Evolutionary conservation across 176 grass and related monocot species (phyloP).

Genomic region (Lolium perenne): DNA sequence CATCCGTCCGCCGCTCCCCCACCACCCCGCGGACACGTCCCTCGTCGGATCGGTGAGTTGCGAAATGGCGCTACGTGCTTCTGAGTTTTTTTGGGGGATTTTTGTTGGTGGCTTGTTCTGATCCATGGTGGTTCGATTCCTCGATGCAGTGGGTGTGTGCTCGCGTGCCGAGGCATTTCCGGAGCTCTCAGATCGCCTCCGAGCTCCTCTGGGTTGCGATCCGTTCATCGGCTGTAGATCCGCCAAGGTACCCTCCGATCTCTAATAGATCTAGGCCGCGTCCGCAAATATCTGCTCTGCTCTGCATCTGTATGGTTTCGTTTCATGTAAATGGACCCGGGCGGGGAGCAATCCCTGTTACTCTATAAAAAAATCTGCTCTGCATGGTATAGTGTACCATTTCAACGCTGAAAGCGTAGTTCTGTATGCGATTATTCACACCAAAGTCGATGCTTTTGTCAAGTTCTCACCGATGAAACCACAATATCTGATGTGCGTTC

Average conservation of each 20-base stretch:
- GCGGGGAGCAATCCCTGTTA: too few species aligned
- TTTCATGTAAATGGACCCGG: too few species aligned
- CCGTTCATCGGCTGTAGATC: slow-evolving; percentile 40
- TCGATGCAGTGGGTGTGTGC: slow-evolving; percentile 39
- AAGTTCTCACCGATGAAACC: too few species aligned
- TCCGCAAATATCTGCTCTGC: too few species aligned
- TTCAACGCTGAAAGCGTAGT: not conserved
- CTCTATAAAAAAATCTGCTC: not conserved
- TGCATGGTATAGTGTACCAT: not conserved
- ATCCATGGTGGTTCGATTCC: slow-evolving; percentile 14
- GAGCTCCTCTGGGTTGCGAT: slow-evolving; percentile 13
- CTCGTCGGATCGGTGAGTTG: slow-evolving; percentile 43
- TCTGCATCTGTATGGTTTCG: too few species aligned
- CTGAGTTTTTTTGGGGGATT: not conserved
- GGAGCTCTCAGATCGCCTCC: too few species aligned
- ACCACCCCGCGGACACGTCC: not conserved
- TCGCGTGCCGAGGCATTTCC: slow-evolving; percentile 9
- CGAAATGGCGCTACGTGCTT: too few species aligned
- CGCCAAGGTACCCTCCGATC: slow-evolving; percentile 36
- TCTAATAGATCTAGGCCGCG: slow-evolving; percentile 5
- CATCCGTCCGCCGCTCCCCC: not conserved
- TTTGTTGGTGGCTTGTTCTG: not conserved
- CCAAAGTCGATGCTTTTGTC: not conserved
- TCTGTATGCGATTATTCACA: not conserved
- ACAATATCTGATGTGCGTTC: slow-evolving; percentile 41